These are phyloP conservation scores for Primulina eburnea DNA, from an alignment of 257 asterid genomes.

Conservation along the genomic window DNA sequence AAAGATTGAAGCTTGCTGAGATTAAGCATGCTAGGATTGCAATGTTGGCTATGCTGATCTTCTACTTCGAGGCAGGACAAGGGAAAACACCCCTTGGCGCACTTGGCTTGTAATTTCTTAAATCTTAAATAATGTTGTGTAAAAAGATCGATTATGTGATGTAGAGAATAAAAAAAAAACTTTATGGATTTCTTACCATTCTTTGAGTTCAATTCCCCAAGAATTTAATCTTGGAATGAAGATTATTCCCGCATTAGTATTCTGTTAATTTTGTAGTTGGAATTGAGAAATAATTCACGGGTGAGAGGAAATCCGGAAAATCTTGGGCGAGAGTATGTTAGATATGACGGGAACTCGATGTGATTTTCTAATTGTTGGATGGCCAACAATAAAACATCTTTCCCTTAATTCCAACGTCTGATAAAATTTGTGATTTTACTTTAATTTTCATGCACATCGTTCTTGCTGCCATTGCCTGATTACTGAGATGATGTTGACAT, in stretches of 20 bases:
- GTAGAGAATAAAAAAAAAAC: background rate
- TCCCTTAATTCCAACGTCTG: no score
- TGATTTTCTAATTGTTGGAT: no score
- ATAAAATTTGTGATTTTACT: no score
- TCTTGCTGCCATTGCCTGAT: no score
- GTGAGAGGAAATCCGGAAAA: no score
- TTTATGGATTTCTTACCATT: background rate
- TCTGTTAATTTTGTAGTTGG: background rate
- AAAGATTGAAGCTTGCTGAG: conserved; percentile 90
- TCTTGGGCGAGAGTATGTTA: no score
- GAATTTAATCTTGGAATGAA: background rate
- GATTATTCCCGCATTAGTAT: background rate
- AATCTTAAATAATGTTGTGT: conserved; percentile 13
- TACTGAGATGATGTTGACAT: no score
- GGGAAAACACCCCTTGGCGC: conserved; percentile 98
- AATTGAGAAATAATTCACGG: no score
- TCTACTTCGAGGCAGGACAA: conserved; percentile 95
- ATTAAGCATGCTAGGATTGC: conserved; percentile 95
- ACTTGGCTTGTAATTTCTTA: conserved; percentile 61
- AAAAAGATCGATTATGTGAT: background rate
- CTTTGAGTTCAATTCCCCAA: background rate
- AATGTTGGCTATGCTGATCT: conserved; percentile 89
- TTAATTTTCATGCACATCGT: no score
- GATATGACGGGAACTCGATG: no score
- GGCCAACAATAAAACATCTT: no score